Conservation (phyloP, 306 rosid genomes). For the Oemleria cerasiformis region DNA sequence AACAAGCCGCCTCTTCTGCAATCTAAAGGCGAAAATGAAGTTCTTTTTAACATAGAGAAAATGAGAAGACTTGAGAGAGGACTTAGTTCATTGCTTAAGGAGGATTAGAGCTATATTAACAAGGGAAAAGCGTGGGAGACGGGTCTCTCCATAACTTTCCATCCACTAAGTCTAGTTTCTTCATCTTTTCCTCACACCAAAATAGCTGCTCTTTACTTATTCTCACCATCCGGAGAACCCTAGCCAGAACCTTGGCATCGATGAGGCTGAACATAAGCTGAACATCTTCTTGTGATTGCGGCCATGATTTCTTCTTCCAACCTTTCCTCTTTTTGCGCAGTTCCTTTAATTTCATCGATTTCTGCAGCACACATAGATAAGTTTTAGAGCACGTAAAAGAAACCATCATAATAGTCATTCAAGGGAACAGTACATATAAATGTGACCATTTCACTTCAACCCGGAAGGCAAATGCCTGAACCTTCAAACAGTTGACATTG, state of each 20-base stretch:
- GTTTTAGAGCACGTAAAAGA: neutral
- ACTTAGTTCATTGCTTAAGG: slow-evolving; percentile 12
- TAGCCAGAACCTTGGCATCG: slow-evolving; percentile 57
- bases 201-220: slow-evolving; percentile 66
- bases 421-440: neutral
- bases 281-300: slow-evolving; percentile 62
- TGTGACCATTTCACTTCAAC: neutral
- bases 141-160: slow-evolving; percentile 80
- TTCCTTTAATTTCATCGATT: slow-evolving; percentile 69
- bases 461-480: neutral
- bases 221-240: slow-evolving; percentile 71
- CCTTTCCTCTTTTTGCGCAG: slow-evolving; percentile 64
- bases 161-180: slow-evolving; percentile 58
- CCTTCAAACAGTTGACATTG: neutral
- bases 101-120: slow-evolving; percentile 25
- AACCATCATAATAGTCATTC: neutral
- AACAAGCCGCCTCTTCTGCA: neutral
- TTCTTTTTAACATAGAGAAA: neutral
- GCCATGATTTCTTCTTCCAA: slow-evolving; percentile 74
- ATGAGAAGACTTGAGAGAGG: slow-evolving; percentile 1
- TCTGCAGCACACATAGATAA: slow-evolving; percentile 44
- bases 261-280: slow-evolving; percentile 67
- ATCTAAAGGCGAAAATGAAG: neutral
- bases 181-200: slow-evolving; percentile 97
- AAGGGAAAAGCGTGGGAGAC: slow-evolving; percentile 78